Evolutionary conservation across 352 stramenopile species (phyloP).

Genomic region (Globisporangium radiosum): DNA sequence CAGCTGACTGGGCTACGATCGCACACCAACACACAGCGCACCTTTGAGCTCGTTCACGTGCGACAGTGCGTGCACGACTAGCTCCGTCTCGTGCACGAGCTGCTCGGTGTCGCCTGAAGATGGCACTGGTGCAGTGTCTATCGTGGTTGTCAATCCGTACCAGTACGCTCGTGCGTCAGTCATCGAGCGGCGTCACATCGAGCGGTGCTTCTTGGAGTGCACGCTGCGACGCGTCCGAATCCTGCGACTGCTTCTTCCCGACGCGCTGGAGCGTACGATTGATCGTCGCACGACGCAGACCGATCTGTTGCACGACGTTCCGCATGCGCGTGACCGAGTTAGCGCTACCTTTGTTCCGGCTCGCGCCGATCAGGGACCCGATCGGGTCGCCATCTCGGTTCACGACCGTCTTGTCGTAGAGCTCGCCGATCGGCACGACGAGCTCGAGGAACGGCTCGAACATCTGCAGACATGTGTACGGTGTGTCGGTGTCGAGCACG

Average conservation of each 20-base stretch:
- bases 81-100: not conserved
- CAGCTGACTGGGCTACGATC: no score
- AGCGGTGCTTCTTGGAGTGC: not conserved
- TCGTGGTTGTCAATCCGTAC: not conserved
- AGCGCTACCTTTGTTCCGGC: not conserved
- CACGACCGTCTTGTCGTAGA: slow-evolving; percentile 11
- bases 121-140: not conserved
- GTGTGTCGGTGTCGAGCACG: slow-evolving; percentile 18
- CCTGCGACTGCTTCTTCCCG: slow-evolving; percentile 7
- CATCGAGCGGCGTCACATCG: not conserved
- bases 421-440: slow-evolving; percentile 19
- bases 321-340: slow-evolving; percentile 1
- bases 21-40: not conserved
- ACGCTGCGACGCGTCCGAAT: not conserved
- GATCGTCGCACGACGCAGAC: not conserved
- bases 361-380: not conserved
- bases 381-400: not conserved
- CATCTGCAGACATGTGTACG: slow-evolving; percentile 28
- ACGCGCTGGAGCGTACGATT: not conserved
- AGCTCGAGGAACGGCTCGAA: slow-evolving; percentile 39
- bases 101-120: not conserved
- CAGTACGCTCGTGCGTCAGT: not conserved
- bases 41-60: not conserved
- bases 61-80: not conserved
- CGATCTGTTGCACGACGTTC: slow-evolving; percentile 12